A percentile compares a stretch with the other conserved stretches of the same genome.
These are phyloP conservation scores for Acanthamoeba castellanii DNA, from an alignment of 208 protist species.

Conservation along the genomic window DNA sequence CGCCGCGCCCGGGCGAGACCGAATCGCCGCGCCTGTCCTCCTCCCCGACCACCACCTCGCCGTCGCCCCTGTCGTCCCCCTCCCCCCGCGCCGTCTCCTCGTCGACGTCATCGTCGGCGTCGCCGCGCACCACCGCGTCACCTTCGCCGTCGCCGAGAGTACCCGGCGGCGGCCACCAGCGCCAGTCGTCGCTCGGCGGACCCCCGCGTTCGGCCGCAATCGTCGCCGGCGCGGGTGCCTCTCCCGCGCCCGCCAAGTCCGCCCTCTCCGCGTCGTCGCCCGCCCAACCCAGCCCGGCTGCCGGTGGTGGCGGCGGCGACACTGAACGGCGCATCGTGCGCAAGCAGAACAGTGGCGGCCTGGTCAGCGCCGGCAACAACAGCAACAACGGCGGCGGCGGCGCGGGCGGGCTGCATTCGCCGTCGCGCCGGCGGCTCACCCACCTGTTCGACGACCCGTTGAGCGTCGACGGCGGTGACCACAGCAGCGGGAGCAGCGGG, in stretches of 20 bases:
- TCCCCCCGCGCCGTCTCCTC: not conserved
- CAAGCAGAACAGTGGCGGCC: not conserved
- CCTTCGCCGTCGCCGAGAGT: not conserved
- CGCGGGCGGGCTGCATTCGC: not conserved
- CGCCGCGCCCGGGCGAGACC: not conserved
- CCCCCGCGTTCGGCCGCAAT: too few relatives aligned
- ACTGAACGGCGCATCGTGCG: not conserved
- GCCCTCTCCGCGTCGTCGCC: not conserved
- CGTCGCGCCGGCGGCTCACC: conserved; percentile 1
- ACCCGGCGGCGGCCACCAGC: not conserved
- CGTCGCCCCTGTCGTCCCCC: not conserved
- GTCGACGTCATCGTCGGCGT: not conserved
- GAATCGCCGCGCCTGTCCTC: not conserved
- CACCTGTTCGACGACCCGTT: not conserved
- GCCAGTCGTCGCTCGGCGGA: not conserved
- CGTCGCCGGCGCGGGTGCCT: too few relatives aligned
- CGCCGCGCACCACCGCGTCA: not conserved
- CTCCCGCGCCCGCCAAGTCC: not conserved
- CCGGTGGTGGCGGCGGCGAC: too few relatives aligned
- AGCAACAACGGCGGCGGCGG: too few relatives aligned
- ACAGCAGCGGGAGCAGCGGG: not conserved
- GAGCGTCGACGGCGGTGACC: not conserved
- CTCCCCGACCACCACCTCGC: not conserved
- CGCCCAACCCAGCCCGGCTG: too few relatives aligned
- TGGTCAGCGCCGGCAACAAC: not conserved